Base-by-base conservation (phyloP, 257 asterid genomes). In the Penstemon barbatus region DNA sequence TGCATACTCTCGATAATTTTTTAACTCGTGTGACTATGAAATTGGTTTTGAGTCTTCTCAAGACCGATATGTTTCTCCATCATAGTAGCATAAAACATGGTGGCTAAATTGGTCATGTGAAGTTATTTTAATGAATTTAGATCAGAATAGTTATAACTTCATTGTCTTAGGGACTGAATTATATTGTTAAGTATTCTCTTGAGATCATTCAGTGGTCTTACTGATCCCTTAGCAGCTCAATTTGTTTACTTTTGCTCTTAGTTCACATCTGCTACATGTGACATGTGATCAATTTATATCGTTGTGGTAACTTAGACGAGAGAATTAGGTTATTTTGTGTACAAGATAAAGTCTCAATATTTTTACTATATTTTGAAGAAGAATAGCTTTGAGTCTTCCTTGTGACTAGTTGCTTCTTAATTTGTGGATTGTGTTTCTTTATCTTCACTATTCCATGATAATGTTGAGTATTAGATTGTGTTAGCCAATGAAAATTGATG, bases 131-230 rank as follows among this genome's bases (percentile, higher is more conserved):
- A 19, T 8, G 43, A 6, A 5, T 39, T 10, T 7, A 44, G 36
- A 0, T 55, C 5, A 15, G 25, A 13, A 37, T 57, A n/a, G 4
- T 43, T 55, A 53, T 38, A 33, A 52, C 52, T 51, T 51, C 25
- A 48, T 11, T 51, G 11, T n/a, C 12, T 0, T 3, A 15, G 39
- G n/a, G 37, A 51, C 59, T 38, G 4, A 25, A 58, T 68, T 57
- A 11, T 38, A 4, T 7, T 55, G 5, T 57, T 36, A 10, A 65
- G 39, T 48, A 49, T 7, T 65, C 3, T 6, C 43, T 41, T 46
- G 49, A 46, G 58, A 65, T n/a, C 48, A 50, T 51, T 65, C 10
- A n/a, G 7, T 65, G 49, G 41, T 50, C 52, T 46, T 46, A 46
- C 9, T 46, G 52, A 46, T 25, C 33, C 1, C 33, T 25, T 25